Evolutionary conservation across 2,329 filamentous ascomycete species (phyloP).

Genomic region (Fonsecaea erecta): DNA sequence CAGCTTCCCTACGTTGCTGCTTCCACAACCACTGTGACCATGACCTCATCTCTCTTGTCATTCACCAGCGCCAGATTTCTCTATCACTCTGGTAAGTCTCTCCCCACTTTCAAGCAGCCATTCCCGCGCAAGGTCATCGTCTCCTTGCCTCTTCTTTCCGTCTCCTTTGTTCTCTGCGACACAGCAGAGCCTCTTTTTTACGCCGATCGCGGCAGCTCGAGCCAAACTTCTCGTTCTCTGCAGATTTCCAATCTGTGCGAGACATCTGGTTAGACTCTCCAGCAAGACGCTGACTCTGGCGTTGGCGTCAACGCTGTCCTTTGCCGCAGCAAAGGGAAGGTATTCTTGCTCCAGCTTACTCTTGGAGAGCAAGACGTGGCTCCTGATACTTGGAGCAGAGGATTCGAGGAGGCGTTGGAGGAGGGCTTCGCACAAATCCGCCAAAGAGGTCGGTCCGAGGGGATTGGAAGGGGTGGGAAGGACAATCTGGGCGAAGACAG

Average conservation of each 20-base stretch:
- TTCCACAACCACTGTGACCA: background rate
- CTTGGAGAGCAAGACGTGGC: constrained; percentile 54
- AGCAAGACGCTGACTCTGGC: constrained; percentile 72
- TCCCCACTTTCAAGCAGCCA: constrained; percentile 50
- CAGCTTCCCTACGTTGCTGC: background rate
- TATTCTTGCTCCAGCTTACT: constrained; percentile 63
- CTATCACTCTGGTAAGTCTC: constrained; percentile 46
- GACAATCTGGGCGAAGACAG: constrained; percentile 52
- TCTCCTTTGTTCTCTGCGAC: constrained; percentile 52
- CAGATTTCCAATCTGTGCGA: constrained; percentile 47
- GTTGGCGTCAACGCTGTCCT: constrained; percentile 67
- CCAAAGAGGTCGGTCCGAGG: constrained; percentile 44
- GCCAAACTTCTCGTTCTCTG: constrained; percentile 46
- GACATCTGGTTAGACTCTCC: constrained; percentile 66
- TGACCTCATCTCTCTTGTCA: background rate
- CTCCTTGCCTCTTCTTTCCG: constrained; percentile 36
- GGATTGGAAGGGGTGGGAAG: constrained; percentile 40
- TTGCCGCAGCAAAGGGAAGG: constrained; percentile 68
- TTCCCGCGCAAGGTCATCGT: constrained; percentile 44
- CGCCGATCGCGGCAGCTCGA: constrained; percentile 57
- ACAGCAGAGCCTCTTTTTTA: constrained; percentile 55
- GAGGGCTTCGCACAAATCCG: constrained; percentile 59
- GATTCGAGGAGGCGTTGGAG: constrained; percentile 56
- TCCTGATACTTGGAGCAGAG: constrained; percentile 43
- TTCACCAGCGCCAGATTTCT: background rate